Base-by-base conservation (phyloP, 345 rosid species). In the Brassica carinata region DNA sequence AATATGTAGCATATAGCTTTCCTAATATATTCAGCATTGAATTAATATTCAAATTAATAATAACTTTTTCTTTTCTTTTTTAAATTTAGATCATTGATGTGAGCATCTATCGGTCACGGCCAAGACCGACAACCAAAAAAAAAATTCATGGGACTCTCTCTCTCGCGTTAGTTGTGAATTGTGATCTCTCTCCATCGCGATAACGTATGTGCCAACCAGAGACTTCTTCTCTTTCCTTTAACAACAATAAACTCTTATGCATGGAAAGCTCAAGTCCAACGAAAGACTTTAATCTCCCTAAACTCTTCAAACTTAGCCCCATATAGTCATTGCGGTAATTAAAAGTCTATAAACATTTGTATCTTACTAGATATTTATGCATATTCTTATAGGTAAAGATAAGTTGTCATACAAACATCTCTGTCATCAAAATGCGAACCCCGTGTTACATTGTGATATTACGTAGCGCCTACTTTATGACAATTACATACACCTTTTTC, bases 401-500 rank as follows among this genome's bases (percentile, higher is more conserved):
- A 27, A 57, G 8, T 58, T 76, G 23, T 61, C 5, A 64, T 18
- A 18, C 23, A 23, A 15, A 71, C 65, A 64, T 71, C 23, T 64
- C 17, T 64, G 76, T 64, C 71, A 71, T 71, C 10, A 23, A 51
- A 78, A 51, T 34, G 45, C 58, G 65, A 34, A 63, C 57, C 76
- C 45, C 81, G 76, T 71, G 81, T 64, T 55, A 48, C 38, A 19
- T 70, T 19, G 38, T 48, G 29, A 75, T 36, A 23, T 15, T 36
- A 55, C 73, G 17, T 76, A 58, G 72, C 38, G 58, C 51, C 17
- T 71, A 5, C 73, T 76, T 76, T 67, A 67, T 76, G 53, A 70
- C 81, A 57, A 71, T 71, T 55, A 55, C 74, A 63, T 64, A 13
- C n/a, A 64, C 71, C 57, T 77, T 78, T 78, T 34, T 6, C 31